A percentile compares a stretch with the other conserved stretches of the same genome.
These are phyloP conservation scores for Irpex rosettiformis DNA, from an alignment of 1,284 basidiomycete genomes.

Conservation along the genomic window DNA sequence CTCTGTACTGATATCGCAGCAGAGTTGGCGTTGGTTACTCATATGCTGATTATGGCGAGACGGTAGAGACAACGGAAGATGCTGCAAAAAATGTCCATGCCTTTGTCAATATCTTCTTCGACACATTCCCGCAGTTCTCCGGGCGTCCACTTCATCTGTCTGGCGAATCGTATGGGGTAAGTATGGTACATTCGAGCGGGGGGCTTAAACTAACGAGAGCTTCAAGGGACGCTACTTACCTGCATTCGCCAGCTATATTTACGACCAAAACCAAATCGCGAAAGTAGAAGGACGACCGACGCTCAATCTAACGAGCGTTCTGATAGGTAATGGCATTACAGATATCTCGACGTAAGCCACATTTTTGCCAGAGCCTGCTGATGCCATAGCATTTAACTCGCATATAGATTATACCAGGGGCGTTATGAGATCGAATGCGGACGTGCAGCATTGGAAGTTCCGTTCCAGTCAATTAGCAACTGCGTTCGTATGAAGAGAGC, in stretches of 20 bases:
- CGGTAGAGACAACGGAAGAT: slow-evolving; percentile 63
- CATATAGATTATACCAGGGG: slow-evolving; percentile 55
- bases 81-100: slow-evolving; percentile 70
- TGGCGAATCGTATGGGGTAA: slow-evolving; percentile 66
- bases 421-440: slow-evolving; percentile 64
- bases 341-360: slow-evolving; percentile 52
- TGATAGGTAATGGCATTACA: slow-evolving; percentile 64
- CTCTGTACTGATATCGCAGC: not conserved
- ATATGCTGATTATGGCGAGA: slow-evolving; percentile 53
- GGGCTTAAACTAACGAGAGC: slow-evolving; percentile 28
- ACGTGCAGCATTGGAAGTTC: slow-evolving; percentile 47
- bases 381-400: no score
- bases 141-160: slow-evolving; percentile 65
- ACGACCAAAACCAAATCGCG: slow-evolving; percentile 66
- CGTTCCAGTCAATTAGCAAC: slow-evolving; percentile 52
- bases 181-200: slow-evolving; percentile 27
- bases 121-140: slow-evolving; percentile 66
- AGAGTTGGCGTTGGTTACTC: slow-evolving; percentile 68
- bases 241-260: slow-evolving; percentile 76
- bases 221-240: slow-evolving; percentile 73
- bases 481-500: slow-evolving; percentile 62
- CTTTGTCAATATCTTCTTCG: slow-evolving; percentile 74
- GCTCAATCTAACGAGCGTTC: slow-evolving; percentile 65
- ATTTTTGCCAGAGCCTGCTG: not conserved
- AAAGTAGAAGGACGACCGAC: slow-evolving; percentile 50